Percentiles rank a stretch among this genome's conserved stretches.
Conservation (phyloP, 1,284 basidiomycete genomes). For the Agaricales sp. region DNA sequence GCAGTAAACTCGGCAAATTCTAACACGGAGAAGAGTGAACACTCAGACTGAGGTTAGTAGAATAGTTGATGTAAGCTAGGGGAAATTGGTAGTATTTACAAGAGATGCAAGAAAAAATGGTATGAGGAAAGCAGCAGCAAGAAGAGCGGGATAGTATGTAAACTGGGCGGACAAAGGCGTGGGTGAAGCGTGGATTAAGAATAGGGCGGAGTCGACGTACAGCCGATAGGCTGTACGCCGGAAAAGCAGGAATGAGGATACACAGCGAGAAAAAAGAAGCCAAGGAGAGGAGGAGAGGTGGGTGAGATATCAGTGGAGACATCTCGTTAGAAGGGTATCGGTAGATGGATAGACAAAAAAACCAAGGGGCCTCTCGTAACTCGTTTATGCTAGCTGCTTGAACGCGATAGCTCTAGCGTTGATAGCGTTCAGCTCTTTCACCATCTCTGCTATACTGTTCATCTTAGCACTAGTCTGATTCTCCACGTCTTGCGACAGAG, state of each 20-base stretch:
- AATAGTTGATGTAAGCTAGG: background rate
- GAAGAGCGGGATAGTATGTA: background rate
- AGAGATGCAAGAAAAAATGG: background rate
- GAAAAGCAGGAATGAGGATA: background rate
- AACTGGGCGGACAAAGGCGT: background rate
- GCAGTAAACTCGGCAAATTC: too few relatives aligned
- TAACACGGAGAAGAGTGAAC: too few relatives aligned
- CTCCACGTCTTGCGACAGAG: background rate
- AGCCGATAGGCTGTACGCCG: background rate
- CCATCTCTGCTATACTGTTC: background rate
- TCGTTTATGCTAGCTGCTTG: background rate
- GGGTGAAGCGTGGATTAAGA: background rate
- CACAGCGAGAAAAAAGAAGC: background rate
- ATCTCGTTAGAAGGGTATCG: background rate
- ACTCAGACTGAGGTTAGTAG: background rate
- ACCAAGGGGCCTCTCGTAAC: background rate
- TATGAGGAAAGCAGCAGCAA: background rate
- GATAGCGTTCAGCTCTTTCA: background rate
- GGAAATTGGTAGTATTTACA: background rate
- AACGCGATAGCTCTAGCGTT: background rate
- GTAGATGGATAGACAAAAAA: background rate
- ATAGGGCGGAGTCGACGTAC: background rate
- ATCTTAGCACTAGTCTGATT: background rate
- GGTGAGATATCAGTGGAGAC: too few relatives aligned
- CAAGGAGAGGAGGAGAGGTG: too few relatives aligned